phyloP scores from a whole-genome alignment of 2,329 filamentous ascomycete genomes.

The Fusarium brachygibbosum region DNA sequence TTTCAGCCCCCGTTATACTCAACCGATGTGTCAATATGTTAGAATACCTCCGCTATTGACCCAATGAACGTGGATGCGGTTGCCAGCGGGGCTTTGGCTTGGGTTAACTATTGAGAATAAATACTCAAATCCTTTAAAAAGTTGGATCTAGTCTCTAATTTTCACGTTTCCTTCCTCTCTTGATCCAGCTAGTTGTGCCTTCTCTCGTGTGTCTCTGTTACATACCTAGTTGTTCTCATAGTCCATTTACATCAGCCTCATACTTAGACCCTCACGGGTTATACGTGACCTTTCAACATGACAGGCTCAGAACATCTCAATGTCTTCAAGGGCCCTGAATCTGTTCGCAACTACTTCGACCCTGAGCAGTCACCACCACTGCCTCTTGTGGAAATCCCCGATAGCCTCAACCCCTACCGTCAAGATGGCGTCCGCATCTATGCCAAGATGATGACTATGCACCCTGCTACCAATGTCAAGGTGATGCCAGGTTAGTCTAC shows the following conservation, averaged over 20 bases:
- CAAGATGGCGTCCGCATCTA: slow-evolving; percentile 72
- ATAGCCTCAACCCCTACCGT: slow-evolving; percentile 67
- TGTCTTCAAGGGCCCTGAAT: slow-evolving; percentile 68
- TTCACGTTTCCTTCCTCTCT: slow-evolving; percentile 8
- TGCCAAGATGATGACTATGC: slow-evolving; percentile 74
- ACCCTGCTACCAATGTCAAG: slow-evolving; percentile 73
- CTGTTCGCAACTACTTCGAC: slow-evolving; percentile 69
- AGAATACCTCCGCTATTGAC: slow-evolving; percentile 33
- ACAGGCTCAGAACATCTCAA: slow-evolving; percentile 56
- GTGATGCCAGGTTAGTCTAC: slow-evolving; percentile 65
- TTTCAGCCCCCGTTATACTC: neutral
- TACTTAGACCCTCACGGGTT: slow-evolving; percentile 8
- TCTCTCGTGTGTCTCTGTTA: neutral
- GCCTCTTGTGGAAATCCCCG: slow-evolving; percentile 71
- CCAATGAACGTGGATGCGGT: slow-evolving; percentile 36
- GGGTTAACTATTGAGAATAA: slow-evolving; percentile 12
- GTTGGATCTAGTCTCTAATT: slow-evolving; percentile 15
- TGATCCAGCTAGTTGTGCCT: neutral
- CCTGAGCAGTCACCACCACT: slow-evolving; percentile 69
- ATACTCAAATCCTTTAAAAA: slow-evolving; percentile 25
- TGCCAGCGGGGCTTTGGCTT: slow-evolving; percentile 22
- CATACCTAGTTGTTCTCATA: neutral
- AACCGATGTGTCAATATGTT: slow-evolving; percentile 13
- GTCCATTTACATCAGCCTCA: neutral
- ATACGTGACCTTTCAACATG: slow-evolving; percentile 44